Evolutionary conservation across 805 yeast genomes (phyloP).

Genomic region (Candida oleophila): DNA sequence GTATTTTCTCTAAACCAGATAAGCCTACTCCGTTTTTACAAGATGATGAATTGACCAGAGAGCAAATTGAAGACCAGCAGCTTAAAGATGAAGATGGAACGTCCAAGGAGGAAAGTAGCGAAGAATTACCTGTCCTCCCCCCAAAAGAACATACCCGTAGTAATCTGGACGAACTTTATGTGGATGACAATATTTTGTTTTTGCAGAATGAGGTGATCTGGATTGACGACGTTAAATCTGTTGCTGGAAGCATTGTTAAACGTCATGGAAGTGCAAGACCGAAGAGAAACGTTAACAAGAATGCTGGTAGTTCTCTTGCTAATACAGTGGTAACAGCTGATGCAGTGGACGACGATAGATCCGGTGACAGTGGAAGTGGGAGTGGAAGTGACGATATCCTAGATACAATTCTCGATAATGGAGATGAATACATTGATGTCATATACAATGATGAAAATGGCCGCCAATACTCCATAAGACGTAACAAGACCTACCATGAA

Average conservation of each 20-base stretch:
- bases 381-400: neutral
- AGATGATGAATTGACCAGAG: conserved; percentile 43
- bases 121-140: neutral
- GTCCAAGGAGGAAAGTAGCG: neutral
- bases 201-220: conserved; percentile 27
- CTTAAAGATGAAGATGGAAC: conserved; percentile 22
- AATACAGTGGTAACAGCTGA: neutral
- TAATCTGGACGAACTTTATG: conserved; percentile 23
- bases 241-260: neutral
- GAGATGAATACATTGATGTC: conserved; percentile 1
- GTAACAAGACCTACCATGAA: conserved; percentile 1
- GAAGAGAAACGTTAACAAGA: neutral
- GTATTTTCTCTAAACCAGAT: conserved; percentile 10
- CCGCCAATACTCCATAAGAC: conserved; percentile 2
- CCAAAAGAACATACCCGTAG: conserved; percentile 7
- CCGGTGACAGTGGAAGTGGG: neutral
- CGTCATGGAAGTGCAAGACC: neutral
- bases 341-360: conserved; percentile 3
- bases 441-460: conserved; percentile 1
- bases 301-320: neutral
- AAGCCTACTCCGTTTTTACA: conserved; percentile 27
- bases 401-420: neutral
- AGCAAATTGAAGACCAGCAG: conserved; percentile 41
- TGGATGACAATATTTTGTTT: conserved; percentile 30
- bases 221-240: conserved; percentile 8